These are phyloP conservation scores for Rhodotorula sp. DNA, from an alignment of 1,284 basidiomycete genomes.

Conservation along the genomic window DNA sequence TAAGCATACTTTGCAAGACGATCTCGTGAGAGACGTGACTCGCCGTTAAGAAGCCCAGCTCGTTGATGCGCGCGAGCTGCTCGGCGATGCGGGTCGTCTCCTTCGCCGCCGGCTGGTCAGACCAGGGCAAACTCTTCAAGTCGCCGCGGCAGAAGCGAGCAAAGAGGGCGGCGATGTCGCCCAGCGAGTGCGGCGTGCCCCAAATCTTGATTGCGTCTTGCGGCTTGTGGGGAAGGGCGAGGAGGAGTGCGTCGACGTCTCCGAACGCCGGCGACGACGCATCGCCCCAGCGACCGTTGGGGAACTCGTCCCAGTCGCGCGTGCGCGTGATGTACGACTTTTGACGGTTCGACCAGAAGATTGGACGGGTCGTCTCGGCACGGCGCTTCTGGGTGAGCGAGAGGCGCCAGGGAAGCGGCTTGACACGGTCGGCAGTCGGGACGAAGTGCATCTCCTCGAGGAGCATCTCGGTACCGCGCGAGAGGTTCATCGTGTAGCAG, in stretches of 20 bases:
- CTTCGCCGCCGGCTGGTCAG: conserved; percentile 73
- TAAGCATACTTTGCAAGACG: not conserved
- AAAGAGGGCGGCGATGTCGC: conserved; percentile 78
- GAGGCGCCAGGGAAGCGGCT: conserved; percentile 50
- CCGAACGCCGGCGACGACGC: conserved; percentile 52
- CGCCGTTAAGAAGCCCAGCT: conserved; percentile 77
- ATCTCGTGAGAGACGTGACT: not conserved
- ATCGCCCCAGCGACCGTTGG: conserved; percentile 54
- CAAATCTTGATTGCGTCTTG: conserved; percentile 70
- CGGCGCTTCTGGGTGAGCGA: conserved; percentile 84
- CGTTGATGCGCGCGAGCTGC: conserved; percentile 73
- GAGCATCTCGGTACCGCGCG: conserved; percentile 45
- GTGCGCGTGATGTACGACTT: conserved; percentile 86
- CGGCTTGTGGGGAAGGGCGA: conserved; percentile 54
- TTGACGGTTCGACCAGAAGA: conserved; percentile 92
- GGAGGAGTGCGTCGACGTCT: conserved; percentile 42
- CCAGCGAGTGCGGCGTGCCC: conserved; percentile 69
- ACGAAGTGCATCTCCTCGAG: conserved; percentile 44
- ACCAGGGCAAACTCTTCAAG: conserved; percentile 79
- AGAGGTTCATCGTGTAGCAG: conserved; percentile 44
- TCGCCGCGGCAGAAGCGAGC: conserved; percentile 63
- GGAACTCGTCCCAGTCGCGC: conserved; percentile 49
- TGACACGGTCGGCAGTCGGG: conserved; percentile 45
- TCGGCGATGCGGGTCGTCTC: conserved; percentile 82
- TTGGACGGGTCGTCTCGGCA: conserved; percentile 84